Evolutionary conservation across 495 filamentous ascomycete species (phyloP).

Genomic region (Penicillium steckii): DNA sequence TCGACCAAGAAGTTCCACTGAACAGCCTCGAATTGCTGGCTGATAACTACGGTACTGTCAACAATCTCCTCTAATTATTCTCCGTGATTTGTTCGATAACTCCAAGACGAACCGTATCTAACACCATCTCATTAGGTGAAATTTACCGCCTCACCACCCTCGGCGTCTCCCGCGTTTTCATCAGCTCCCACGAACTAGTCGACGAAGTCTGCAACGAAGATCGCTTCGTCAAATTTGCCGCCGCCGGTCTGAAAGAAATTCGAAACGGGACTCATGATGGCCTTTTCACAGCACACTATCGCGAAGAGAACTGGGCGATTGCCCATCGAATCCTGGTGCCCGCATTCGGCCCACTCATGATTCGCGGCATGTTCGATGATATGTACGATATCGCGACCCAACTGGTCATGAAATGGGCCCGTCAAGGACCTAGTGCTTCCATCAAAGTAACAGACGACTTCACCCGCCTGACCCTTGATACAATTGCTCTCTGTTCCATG

Average conservation of each 20-base stretch:
- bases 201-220: conserved; percentile 69
- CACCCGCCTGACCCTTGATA: conserved; percentile 71
- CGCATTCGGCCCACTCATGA: conserved; percentile 69
- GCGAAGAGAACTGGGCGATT: conserved; percentile 66
- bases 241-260: conserved; percentile 49
- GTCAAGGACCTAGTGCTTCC: conserved; percentile 53
- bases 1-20: conserved; percentile 53
- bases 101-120: too few relatives aligned
- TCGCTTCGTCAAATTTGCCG: conserved; percentile 58
- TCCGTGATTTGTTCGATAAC: too few relatives aligned
- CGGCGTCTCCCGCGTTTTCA: conserved; percentile 30
- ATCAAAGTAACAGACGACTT: conserved; percentile 71
- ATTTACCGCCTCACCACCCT: conserved; percentile 50
- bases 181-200: conserved; percentile 53
- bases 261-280: conserved; percentile 62
- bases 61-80: too few relatives aligned
- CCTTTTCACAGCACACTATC: conserved; percentile 63
- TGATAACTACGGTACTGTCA: conserved; percentile 65
- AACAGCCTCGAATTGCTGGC: conserved; percentile 54
- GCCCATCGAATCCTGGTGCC: conserved; percentile 68
- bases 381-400: conserved; percentile 76
- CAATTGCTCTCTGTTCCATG: conserved; percentile 72
- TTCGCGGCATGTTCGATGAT: conserved; percentile 68
- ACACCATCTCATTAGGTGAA: conserved; percentile 38
- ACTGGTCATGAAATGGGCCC: conserved; percentile 73